Conservation (phyloP, 1,284 basidiomycete species). For the Ganoderma sinense region DNA sequence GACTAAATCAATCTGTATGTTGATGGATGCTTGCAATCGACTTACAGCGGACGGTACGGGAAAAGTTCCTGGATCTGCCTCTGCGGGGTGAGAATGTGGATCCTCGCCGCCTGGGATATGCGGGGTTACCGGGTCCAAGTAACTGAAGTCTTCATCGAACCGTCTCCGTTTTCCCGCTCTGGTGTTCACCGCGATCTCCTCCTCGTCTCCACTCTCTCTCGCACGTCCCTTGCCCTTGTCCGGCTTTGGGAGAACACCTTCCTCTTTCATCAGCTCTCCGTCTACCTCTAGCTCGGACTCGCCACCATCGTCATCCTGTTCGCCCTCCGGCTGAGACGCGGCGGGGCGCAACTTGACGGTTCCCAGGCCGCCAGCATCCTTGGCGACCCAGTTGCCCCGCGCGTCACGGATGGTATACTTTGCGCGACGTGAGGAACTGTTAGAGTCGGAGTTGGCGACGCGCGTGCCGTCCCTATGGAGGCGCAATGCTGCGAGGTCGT, state of each 20-base stretch:
- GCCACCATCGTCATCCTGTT: slow-evolving; percentile 25
- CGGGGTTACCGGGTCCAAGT: slow-evolving; percentile 37
- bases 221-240: slow-evolving; percentile 40
- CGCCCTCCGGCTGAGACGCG: slow-evolving; percentile 10
- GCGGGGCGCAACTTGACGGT: slow-evolving; percentile 37
- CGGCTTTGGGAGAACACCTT: slow-evolving; percentile 8
- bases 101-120: slow-evolving; percentile 5
- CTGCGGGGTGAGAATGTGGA: slow-evolving; percentile 1
- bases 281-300: slow-evolving; percentile 31
- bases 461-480: slow-evolving; percentile 67
- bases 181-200: slow-evolving; percentile 21
- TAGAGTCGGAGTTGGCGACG: slow-evolving; percentile 51
- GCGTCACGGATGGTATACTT: slow-evolving; percentile 37
- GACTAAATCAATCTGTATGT: background rate
- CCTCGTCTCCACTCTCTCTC: slow-evolving; percentile 29
- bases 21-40: slow-evolving; percentile 10
- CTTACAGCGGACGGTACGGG: slow-evolving; percentile 58
- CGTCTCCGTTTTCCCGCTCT: slow-evolving; percentile 47
- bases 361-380: slow-evolving; percentile 43
- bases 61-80: slow-evolving; percentile 17
- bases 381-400: slow-evolving; percentile 45
- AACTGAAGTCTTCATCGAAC: slow-evolving; percentile 47
- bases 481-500: slow-evolving; percentile 65
- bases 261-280: slow-evolving; percentile 18
- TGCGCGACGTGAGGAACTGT: slow-evolving; percentile 33